These are phyloP conservation scores for Rubia occidens DNA, from an alignment of 305 asterid species.

Conservation along the genomic window DNA sequence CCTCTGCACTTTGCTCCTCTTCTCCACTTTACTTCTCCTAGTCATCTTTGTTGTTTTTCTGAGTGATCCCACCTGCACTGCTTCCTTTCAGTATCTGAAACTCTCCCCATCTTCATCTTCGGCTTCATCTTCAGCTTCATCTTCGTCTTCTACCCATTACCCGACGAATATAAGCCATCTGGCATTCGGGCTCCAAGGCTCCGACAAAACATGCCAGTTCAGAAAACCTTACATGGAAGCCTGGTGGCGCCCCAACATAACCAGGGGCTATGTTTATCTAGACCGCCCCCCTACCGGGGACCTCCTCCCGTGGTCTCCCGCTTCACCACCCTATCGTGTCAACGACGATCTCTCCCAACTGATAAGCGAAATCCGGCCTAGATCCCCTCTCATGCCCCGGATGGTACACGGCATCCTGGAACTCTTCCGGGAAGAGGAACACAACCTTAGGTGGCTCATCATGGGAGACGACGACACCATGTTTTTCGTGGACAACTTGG, in stretches of 20 bases:
- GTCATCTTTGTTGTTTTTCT: not conserved
- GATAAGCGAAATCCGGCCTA: not conserved
- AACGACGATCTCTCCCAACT: not conserved
- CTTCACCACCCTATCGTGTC: not conserved
- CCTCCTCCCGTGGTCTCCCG: slow-evolving; percentile 1
- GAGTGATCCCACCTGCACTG: not conserved
- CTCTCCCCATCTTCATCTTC: not conserved
- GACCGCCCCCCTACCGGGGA: not conserved
- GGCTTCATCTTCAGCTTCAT: not conserved
- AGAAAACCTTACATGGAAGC: slow-evolving; percentile 5
- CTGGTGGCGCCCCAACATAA: not conserved
- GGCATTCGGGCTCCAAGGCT: not conserved
- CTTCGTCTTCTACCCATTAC: not conserved
- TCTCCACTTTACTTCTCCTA: not conserved
- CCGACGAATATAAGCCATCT: not conserved
- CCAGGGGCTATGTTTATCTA: not conserved
- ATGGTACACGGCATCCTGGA: slow-evolving; percentile 7
- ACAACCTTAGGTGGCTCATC: not conserved
- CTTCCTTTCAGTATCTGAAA: not conserved
- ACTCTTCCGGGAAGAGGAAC: not conserved
- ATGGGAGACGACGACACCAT: slow-evolving; percentile 1
- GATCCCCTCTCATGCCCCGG: not conserved
- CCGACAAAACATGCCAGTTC: not conserved
- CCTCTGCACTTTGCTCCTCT: not conserved
- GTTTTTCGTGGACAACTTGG: not conserved